A percentile compares a stretch with the other conserved stretches of the same genome.
phyloP scores from a whole-genome alignment of 768 basidiomycete genomes.

The Russula emetica region DNA sequence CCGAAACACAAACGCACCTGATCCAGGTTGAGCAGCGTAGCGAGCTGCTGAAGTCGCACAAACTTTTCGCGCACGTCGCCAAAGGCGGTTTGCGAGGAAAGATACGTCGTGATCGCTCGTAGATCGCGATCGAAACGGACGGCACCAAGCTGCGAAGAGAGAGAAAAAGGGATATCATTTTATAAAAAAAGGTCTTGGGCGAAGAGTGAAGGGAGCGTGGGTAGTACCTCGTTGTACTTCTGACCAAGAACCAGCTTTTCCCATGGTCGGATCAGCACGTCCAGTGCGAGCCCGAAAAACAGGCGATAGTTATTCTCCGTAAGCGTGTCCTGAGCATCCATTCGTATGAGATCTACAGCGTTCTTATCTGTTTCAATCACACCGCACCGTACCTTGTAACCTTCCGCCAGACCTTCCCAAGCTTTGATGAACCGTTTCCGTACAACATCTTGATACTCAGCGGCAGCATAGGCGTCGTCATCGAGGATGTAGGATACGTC shows the following conservation, averaged over 20 bases:
- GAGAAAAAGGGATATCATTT: background rate
- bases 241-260: conserved; percentile 80
- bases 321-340: conserved; percentile 62
- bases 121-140: conserved; percentile 93
- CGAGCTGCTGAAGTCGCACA: conserved; percentile 85
- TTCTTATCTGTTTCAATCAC: background rate
- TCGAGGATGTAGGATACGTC: conserved; percentile 86
- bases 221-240: conserved; percentile 84
- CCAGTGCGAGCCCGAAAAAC: conserved; percentile 81
- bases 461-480: conserved; percentile 77
- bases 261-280: conserved; percentile 90
- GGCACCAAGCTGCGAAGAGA: conserved; percentile 70
- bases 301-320: conserved; percentile 84
- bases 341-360: background rate
- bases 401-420: conserved; percentile 84
- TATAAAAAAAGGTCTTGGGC: background rate
- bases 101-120: conserved; percentile 73
- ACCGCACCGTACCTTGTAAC: conserved; percentile 64
- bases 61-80: conserved; percentile 93
- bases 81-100: conserved; percentile 84
- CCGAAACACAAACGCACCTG: conserved; percentile 42
- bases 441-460: conserved; percentile 82
- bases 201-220: background rate
- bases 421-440: conserved; percentile 85
- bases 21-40: conserved; percentile 86